Base-by-base conservation (phyloP, 352 stramenopile species). In the Phytophthora colocasiae region DNA sequence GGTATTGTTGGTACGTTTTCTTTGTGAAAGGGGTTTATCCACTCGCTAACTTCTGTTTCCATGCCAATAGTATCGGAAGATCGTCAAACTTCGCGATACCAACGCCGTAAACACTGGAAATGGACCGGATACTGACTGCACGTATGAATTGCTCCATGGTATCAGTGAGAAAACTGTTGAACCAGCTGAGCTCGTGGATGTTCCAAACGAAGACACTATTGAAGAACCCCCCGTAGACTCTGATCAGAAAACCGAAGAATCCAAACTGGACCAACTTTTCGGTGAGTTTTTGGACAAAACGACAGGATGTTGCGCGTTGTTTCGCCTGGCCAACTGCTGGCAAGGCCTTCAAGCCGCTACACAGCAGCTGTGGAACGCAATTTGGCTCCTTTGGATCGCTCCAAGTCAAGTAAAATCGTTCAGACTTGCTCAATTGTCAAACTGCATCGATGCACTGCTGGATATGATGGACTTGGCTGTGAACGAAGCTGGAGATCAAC, bases 381-480 rank as follows among this genome's bases (percentile, higher is more conserved):
- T 92, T 36, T 90, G 72, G 77, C 17, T 81, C 19, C 63, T 32
- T 1, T 93, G 85, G 85, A 36, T 86, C 4, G 63, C 83, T n/a
- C 85, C 55, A 53, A 80, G 63, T 70, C 56, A 39, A 55, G 65
- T 81, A 10, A 46, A 32, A 15, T 26, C 22, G 17, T 75, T 61
- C 10, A 46, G 50, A 9, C 34, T 83, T 49, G 22, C 66, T 15
- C 24, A 73, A 1, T 26, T 88, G 2, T 69, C 54, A 6, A 44
- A 11, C 6, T 91, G 81, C 34, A 34, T 75, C 3, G 63, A 90
- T 19, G 59, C 69, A 1, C 47, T 91, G n/a, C 56, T 93, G 12
- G 75, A 81, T 15, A 89, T 91, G 81, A 67, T 91, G 26, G 83
- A 91, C 36, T 49, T 61, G 0, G 66, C 52, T 2, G 11, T 63